Base-by-base conservation (phyloP, 306 rosid species). In the Citrullus colocynthis region DNA sequence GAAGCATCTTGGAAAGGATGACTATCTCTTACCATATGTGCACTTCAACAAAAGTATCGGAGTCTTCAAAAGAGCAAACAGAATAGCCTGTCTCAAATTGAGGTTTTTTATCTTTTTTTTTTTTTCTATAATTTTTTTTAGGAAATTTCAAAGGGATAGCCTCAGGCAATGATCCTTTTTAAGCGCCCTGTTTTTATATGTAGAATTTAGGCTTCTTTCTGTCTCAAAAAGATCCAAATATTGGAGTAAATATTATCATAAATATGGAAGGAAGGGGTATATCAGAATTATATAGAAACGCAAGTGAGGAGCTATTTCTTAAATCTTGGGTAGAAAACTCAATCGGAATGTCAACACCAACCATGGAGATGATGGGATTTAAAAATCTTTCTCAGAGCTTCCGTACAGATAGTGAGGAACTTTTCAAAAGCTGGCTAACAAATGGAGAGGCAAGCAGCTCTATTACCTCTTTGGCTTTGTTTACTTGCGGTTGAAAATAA, bases 351-450 rank as follows among this genome's bases (percentile, higher is more conserved):
- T 87, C 93, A 13, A 88, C 83, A 15, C 91, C 96, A 58, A 70
- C 91, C 67, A 88, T 87, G 91, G 98, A 94, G 81, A 90, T 85
- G 89, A 74, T 90, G 78, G 97, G 97, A 1, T 90, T 94, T 85
- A 91, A 88, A 87, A 79, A 82, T 60, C 84, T 90, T 79, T 85
- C 98, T 67, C 97, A 90, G 56, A 86, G 75, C 85, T 87, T 91
- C 54, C 95, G 97, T 24, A 57, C 88, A 0, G 91, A 94, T 51
- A 94, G 98, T 15, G 98, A 94, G 77, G 98, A 94, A 82, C 98
- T 94, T 81, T 94, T 94, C 85, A 91, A 85, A 78, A 90, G 96
- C 78, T 94, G 98, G 98, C 91, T 94, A 32, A 94, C 96, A 81
- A 90, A 84, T 84, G 98, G 92, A 86, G 98, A 94, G 96, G 98